phyloP scores from a whole-genome alignment of 1,284 basidiomycete species.

The Xerocomus minutiporus region DNA sequence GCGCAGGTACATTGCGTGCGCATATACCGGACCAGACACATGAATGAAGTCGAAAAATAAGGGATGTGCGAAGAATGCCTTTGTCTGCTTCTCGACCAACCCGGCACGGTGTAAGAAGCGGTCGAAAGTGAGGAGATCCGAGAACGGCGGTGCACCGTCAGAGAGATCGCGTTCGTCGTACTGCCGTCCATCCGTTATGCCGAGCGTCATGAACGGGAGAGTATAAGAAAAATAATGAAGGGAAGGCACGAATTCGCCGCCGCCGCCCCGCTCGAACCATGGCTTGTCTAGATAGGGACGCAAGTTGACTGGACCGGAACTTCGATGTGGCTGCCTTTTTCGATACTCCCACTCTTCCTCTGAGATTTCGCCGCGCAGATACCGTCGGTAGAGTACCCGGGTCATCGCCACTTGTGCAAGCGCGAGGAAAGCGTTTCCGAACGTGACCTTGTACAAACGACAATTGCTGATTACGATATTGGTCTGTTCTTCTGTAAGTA shows the following conservation, averaged over 20 bases:
- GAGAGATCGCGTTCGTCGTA: slow-evolving; percentile 16
- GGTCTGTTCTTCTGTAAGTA: slow-evolving; percentile 30
- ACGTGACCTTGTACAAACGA: slow-evolving; percentile 41
- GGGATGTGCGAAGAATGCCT: slow-evolving; percentile 39
- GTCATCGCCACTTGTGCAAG: slow-evolving; percentile 53
- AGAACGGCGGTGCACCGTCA: slow-evolving; percentile 38
- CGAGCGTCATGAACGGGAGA: slow-evolving; percentile 52
- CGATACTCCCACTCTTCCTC: slow-evolving; percentile 52
- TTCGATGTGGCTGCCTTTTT: slow-evolving; percentile 43
- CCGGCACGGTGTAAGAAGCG: slow-evolving; percentile 46
- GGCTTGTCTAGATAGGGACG: slow-evolving; percentile 46
- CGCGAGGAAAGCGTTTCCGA: slow-evolving; percentile 48
- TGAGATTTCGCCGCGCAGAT: slow-evolving; percentile 44
- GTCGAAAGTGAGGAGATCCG: slow-evolving; percentile 39
- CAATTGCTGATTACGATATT: slow-evolving; percentile 36
- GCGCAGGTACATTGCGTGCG: neutral
- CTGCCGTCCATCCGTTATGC: slow-evolving; percentile 7
- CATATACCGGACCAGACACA: slow-evolving; percentile 10
- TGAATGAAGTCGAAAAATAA: slow-evolving; percentile 45
- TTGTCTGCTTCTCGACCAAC: slow-evolving; percentile 37
- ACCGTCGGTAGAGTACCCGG: slow-evolving; percentile 47
- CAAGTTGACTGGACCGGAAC: slow-evolving; percentile 46
- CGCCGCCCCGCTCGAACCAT: slow-evolving; percentile 47
- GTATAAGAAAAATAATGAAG: slow-evolving; percentile 43
- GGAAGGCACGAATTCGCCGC: slow-evolving; percentile 39